Conservation (phyloP, 306 rosid genomes). For the Cyclanthera cordifolia region DNA sequence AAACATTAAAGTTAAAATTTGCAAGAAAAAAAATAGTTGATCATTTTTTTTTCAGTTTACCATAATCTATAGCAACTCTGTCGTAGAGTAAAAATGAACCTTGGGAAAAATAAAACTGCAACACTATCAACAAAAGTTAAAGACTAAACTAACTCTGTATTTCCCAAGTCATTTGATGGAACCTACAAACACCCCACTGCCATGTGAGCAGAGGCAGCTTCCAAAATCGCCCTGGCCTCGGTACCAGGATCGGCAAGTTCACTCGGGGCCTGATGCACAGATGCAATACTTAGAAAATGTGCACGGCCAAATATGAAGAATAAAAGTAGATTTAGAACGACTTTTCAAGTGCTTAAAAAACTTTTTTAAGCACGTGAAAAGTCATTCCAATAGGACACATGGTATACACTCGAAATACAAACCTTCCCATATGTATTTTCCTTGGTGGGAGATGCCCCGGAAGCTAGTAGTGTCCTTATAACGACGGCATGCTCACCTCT, state of each 20-base stretch:
- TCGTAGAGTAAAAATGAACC: background rate
- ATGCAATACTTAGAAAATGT: conserved; percentile 9
- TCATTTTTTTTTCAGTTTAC: background rate
- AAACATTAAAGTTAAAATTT: background rate
- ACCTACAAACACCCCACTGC: conserved; percentile 21
- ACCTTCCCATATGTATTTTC: conserved; percentile 68
- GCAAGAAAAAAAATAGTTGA: background rate
- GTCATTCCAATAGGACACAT: background rate
- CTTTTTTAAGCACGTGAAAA: background rate
- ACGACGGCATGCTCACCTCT: conserved; percentile 77
- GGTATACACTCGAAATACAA: background rate
- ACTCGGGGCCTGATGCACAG: conserved; percentile 36
- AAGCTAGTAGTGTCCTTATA: conserved; percentile 42
- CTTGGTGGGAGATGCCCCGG: conserved; percentile 54
- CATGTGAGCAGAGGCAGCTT: conserved; percentile 31
- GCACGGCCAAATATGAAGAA: background rate
- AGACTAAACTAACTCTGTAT: background rate
- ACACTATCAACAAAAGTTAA: background rate
- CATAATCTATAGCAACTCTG: background rate
- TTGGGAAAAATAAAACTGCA: background rate
- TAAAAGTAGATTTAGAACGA: no score
- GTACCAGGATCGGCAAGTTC: conserved; percentile 57
- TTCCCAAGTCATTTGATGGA: background rate
- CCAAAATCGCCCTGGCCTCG: conserved; percentile 56
- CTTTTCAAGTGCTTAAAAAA: no score